These are phyloP conservation scores for Neurospora sp. DNA, from an alignment of 495 filamentous ascomycete species.

Conservation along the genomic window DNA sequence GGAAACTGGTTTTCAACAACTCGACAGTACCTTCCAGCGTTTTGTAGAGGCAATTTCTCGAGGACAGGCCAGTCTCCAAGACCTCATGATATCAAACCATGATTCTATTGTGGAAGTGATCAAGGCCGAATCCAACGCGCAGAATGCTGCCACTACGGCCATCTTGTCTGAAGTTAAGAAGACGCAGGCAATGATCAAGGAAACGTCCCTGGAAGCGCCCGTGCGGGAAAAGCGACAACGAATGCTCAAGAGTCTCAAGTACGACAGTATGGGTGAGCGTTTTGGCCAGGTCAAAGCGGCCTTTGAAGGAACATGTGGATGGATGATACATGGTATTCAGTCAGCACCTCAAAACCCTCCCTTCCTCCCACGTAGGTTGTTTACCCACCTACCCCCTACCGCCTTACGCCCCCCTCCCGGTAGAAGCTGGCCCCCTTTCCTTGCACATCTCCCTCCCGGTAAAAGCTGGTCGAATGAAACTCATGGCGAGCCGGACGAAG, in stretches of 20 bases:
- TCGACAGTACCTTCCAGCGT: background rate
- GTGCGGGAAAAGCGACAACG: background rate
- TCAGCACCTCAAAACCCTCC: background rate
- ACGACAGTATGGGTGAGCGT: constrained; percentile 12
- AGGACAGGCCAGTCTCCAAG: background rate
- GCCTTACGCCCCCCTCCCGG: too few relatives aligned
- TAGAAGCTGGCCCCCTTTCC: too few relatives aligned
- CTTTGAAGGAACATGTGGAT: constrained; percentile 20
- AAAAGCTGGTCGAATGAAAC: background rate
- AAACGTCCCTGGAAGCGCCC: background rate
- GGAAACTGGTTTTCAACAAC: background rate
- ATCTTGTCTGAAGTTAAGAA: background rate
- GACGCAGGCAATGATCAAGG: background rate
- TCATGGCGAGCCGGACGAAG: background rate
- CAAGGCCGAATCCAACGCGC: background rate
- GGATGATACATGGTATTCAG: constrained; percentile 16
- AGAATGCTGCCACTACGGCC: background rate
- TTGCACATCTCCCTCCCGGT: too few relatives aligned
- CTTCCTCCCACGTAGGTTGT: too few relatives aligned
- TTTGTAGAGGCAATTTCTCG: background rate
- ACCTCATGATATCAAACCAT: background rate
- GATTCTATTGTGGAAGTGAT: background rate
- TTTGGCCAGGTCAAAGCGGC: constrained; percentile 10
- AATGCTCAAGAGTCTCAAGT: constrained; percentile 15
- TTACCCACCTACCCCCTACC: too few relatives aligned